A percentile compares a stretch with the other conserved stretches of the same genome.
Evolutionary conservation across 257 asterid genomes (phyloP).

Genomic region (Petunia axillaris): DNA sequence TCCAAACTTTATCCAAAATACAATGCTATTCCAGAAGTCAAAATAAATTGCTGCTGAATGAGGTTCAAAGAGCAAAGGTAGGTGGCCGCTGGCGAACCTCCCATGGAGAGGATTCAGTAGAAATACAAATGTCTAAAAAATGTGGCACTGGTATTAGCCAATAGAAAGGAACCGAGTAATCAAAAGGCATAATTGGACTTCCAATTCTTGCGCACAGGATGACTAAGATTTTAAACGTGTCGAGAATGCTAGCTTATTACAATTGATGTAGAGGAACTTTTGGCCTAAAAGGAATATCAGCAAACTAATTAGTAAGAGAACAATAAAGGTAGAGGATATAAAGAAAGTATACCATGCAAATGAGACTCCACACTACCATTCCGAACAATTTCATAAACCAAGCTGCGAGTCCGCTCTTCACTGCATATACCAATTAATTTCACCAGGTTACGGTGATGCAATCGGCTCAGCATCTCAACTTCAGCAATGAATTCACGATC

Average conservation of each 20-base stretch:
- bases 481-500: conserved; percentile 96
- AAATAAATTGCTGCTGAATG: background rate
- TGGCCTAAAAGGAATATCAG: conserved; percentile 13
- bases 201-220: background rate
- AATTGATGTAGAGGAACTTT: conserved; percentile 12
- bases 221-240: conserved; percentile 6
- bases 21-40: conserved; percentile 6
- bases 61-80: background rate
- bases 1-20: background rate
- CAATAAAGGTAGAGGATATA: conserved; percentile 23
- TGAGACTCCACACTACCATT: conserved; percentile 99
- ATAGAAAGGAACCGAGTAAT: background rate
- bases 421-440: conserved; percentile 94
- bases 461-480: conserved; percentile 96
- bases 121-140: conserved; percentile 4
- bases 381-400: conserved; percentile 86
- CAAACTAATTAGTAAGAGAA: background rate
- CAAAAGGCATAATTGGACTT: conserved; percentile 11
- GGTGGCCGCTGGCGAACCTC: conserved; percentile 11
- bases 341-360: conserved; percentile 68
- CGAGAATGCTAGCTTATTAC: background rate
- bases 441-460: conserved; percentile 99
- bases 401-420: conserved; percentile 74
- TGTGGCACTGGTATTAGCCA: background rate
- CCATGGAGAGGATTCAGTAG: background rate